Percentiles rank a stretch among this genome's conserved stretches.
phyloP scores from a whole-genome alignment of 352 stramenopile genomes.

The Elongisporangium prolatum region DNA sequence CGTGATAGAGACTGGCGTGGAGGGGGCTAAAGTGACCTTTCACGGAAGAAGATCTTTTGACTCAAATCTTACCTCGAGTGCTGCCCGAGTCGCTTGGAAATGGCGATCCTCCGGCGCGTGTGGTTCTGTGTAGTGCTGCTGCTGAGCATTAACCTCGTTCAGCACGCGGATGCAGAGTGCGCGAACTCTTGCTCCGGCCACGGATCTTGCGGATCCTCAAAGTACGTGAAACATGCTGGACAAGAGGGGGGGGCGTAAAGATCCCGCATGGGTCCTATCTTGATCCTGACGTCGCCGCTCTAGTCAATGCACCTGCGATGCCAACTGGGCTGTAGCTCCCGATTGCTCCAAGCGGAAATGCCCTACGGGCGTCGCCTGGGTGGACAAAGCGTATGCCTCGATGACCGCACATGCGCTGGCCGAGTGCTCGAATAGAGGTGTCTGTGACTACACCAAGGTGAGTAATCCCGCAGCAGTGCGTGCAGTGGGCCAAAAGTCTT shows the following conservation, averaged over 20 bases:
- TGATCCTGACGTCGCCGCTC: not conserved
- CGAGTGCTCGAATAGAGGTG: constrained; percentile 62
- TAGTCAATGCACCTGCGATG: constrained; percentile 68
- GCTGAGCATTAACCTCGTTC: not conserved
- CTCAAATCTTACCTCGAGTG: too few relatives aligned
- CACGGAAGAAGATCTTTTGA: too few relatives aligned
- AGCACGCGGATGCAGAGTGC: constrained; percentile 26
- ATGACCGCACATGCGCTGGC: constrained; percentile 45
- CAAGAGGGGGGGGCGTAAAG: too few relatives aligned
- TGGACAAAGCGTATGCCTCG: constrained; percentile 65
- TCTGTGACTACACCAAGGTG: constrained; percentile 59
- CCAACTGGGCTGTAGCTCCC: constrained; percentile 48
- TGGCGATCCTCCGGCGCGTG: not conserved
- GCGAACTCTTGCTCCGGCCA: constrained; percentile 65
- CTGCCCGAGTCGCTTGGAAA: too few relatives aligned
- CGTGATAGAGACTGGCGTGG: too few relatives aligned
- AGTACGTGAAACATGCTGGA: constrained; percentile 16
- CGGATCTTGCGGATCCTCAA: constrained; percentile 38
- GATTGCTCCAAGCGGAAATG: constrained; percentile 75
- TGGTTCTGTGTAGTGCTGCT: constrained; percentile 4
- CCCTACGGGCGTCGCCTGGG: constrained; percentile 63
- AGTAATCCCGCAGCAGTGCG: too few relatives aligned
- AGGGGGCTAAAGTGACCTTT: too few relatives aligned
- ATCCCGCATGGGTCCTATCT: not conserved
- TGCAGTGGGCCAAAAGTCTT: too few relatives aligned